A percentile compares a stretch with the other conserved stretches of the same genome.
Conservation (phyloP, 257 asterid genomes). For the Ligustrum vulgare region DNA sequence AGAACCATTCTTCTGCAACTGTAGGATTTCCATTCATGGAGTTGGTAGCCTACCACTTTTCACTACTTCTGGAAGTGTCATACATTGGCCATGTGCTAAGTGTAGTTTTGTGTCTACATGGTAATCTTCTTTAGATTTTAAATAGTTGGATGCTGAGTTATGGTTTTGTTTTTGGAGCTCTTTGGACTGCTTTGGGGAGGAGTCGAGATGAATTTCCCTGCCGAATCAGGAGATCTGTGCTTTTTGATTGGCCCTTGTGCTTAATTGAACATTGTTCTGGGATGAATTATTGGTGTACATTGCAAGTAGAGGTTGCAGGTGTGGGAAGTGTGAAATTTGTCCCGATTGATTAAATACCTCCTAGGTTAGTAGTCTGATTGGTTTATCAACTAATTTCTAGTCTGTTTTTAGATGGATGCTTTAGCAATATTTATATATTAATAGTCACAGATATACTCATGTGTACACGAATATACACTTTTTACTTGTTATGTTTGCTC, state of each 20-base stretch:
- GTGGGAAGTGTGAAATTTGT: neutral
- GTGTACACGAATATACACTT: neutral
- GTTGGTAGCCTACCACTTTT: neutral
- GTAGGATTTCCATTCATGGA: neutral
- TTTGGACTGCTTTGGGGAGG: neutral
- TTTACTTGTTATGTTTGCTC: neutral
- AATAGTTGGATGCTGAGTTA: neutral
- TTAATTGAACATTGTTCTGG: neutral
- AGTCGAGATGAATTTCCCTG: neutral
- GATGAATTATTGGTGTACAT: neutral
- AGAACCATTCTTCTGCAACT: neutral
- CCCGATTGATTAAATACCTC: neutral
- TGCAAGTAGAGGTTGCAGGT: neutral
- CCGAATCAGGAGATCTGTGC: neutral
- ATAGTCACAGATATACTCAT: neutral
- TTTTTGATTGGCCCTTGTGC: neutral
- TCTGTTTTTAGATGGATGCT: neutral
- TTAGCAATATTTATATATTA: neutral
- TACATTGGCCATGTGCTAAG: neutral
- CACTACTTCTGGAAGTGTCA: neutral
- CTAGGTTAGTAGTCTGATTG: neutral
- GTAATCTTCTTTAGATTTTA: neutral
- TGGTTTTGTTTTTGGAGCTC: neutral
- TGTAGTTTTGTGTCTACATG: neutral
- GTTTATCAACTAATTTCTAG: neutral